These are phyloP conservation scores for Lasiodiplodia theobromae DNA, from an alignment of 2,329 filamentous ascomycete species.

Conservation along the genomic window DNA sequence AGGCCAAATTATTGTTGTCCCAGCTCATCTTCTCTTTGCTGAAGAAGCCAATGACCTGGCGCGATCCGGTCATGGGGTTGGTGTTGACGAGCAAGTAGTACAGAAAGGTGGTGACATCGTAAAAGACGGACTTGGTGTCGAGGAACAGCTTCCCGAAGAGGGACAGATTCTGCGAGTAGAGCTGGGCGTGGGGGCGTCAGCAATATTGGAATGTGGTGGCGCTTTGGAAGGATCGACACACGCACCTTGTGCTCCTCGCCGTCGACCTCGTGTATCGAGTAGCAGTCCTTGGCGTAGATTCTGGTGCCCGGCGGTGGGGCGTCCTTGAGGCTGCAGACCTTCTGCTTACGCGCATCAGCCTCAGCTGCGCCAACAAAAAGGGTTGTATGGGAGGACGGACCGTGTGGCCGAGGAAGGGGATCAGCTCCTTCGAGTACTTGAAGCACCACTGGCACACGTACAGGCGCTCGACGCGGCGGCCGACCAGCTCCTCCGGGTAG, in stretches of 20 bases:
- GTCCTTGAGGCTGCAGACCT: constrained; percentile 52
- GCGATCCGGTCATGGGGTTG: constrained; percentile 20
- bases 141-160: constrained; percentile 97
- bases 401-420: constrained; percentile 56
- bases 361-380: not conserved
- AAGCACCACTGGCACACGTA: constrained; percentile 95
- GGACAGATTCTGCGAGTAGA: constrained; percentile 94
- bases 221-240: not conserved
- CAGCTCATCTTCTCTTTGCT: constrained; percentile 98
- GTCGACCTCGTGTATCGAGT: constrained; percentile 91
- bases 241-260: constrained; percentile 75
- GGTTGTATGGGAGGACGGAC: constrained; percentile 38
- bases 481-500: constrained; percentile 72
- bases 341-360: constrained; percentile 39
- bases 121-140: constrained; percentile 98
- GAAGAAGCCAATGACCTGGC: constrained; percentile 90
- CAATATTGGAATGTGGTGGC: not conserved
- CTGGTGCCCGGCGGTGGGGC: constrained; percentile 69
- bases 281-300: constrained; percentile 80
- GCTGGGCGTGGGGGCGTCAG: constrained; percentile 39
- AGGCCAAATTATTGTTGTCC: constrained; percentile 98
- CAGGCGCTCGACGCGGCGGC: constrained; percentile 59
- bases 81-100: constrained; percentile 82
- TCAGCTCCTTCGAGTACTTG: constrained; percentile 75
- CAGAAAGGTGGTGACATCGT: constrained; percentile 91